Base-by-base conservation (phyloP, 2,329 filamentous ascomycete species). In the Claviceps sp. region DNA sequence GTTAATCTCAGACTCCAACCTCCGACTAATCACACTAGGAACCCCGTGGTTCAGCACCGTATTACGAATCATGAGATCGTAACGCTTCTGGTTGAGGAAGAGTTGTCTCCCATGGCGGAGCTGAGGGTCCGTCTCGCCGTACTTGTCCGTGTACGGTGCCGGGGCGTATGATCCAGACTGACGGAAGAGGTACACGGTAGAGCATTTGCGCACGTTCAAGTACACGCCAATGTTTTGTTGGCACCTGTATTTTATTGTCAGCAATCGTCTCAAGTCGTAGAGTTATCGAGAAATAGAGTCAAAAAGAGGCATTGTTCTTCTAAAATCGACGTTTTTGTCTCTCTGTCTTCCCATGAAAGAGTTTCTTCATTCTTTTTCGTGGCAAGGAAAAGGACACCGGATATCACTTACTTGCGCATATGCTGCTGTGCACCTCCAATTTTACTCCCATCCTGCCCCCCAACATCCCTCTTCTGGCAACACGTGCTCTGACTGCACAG, bases 151-250 rank as follows among this genome's bases (percentile, higher is more conserved):
- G 67, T 97, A 98, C 0, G 93, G 93, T 4, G 93, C 91, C 43
- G 84, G 79, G 57, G 85, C 84, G 72, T 86, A 98, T 26, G 86
- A 89, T 41, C 93, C 93, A 47, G 87, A 86, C 36, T 76, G 74
- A 54, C 84, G 81, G 69, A 95, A 89, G 52, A 95, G 73, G 67
- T 95, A 95, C 54, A 95, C 81, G 42, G 95, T 82, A 59, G 85
- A 88, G 71, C 94, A 97, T 72, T 97, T 97, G 59, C 93, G 86
- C 60, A 98, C 91, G 66, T 95, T 95, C 67, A 98, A 85, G 71
- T 94, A 97, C 37, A 96, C 73, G n/a, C 93, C 93, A 47, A 95
- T 82, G 60, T 89, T 89, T 56, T 83, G 81, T 63, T 93, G 89
- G 67, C 91, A 97, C 61, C 88, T 94, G 57, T 47, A 7, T 22